phyloP scores from a whole-genome alignment of 179 eudicot species.

The Beta macrorhiza region DNA sequence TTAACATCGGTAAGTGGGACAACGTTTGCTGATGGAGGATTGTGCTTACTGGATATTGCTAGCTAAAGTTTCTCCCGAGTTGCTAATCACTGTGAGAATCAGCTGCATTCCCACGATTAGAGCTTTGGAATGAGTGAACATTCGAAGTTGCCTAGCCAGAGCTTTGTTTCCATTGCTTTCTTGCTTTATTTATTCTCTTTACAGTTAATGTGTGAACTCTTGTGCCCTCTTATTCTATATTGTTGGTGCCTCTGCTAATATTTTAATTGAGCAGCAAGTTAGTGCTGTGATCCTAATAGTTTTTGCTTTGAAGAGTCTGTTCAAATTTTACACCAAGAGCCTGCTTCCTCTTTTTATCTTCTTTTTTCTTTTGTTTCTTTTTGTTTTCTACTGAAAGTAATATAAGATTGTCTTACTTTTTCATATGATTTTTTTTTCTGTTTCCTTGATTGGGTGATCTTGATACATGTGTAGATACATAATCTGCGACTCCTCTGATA shows the following conservation, averaged over 20 bases:
- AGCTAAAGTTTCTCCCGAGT: too few species aligned
- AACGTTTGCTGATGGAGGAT: too few species aligned
- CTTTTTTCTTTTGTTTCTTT: slow-evolving; percentile 1
- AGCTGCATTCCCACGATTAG: too few species aligned
- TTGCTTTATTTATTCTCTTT: too few species aligned
- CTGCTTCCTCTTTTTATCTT: not conserved
- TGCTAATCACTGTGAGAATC: too few species aligned
- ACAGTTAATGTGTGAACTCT: not conserved
- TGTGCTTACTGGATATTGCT: too few species aligned
- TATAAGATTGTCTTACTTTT: not conserved
- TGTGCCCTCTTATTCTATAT: not conserved
- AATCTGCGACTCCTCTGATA: slow-evolving; percentile 80
- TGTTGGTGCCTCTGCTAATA: not conserved
- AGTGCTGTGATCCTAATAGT: not conserved
- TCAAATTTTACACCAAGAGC: not conserved
- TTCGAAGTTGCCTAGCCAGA: too few species aligned
- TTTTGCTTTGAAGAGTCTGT: not conserved
- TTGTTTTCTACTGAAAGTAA: not conserved
- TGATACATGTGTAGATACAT: slow-evolving; percentile 52
- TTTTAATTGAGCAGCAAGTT: not conserved
- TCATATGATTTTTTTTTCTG: not conserved
- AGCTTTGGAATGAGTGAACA: too few species aligned
- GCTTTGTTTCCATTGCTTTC: too few species aligned
- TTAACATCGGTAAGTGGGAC: too few species aligned
- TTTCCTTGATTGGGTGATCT: slow-evolving; percentile 11